These are phyloP conservation scores for Cystoderma amianthinum DNA, from an alignment of 768 basidiomycete species.

Conservation along the genomic window DNA sequence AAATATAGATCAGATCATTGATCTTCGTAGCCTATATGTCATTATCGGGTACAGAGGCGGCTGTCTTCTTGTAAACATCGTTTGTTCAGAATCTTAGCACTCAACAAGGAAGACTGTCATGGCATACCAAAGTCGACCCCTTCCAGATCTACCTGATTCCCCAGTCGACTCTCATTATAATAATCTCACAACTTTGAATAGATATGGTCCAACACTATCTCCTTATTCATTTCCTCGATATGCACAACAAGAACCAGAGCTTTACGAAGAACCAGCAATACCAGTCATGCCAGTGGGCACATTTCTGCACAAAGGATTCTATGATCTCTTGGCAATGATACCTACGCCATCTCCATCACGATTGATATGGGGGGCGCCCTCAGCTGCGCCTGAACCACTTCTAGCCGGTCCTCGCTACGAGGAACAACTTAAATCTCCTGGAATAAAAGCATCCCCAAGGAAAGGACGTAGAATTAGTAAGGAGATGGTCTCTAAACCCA, in stretches of 20 bases:
- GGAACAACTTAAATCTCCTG: slow-evolving; percentile 29
- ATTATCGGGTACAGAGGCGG: no score
- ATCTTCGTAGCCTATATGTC: no score
- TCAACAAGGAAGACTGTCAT: no score
- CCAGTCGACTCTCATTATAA: no score
- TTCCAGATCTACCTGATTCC: slow-evolving; percentile 18
- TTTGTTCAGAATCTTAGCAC: no score
- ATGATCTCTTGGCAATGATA: slow-evolving; percentile 76
- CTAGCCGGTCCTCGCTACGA: slow-evolving; percentile 69
- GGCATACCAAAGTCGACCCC: slow-evolving; percentile 15
- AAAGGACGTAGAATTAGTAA: slow-evolving; percentile 72
- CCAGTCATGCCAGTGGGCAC: slow-evolving; percentile 60
- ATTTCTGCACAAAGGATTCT: slow-evolving; percentile 85
- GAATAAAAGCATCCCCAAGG: slow-evolving; percentile 29
- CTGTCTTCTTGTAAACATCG: no score
- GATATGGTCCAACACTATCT: no score
- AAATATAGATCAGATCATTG: background rate
- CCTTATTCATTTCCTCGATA: slow-evolving; percentile 20
- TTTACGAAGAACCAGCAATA: slow-evolving; percentile 31
- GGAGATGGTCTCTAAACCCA: slow-evolving; percentile 84
- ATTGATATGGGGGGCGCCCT: slow-evolving; percentile 45
- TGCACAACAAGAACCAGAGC: slow-evolving; percentile 29
- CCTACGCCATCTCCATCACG: slow-evolving; percentile 66
- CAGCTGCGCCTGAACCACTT: slow-evolving; percentile 28
- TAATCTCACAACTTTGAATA: no score